Percentiles rank a stretch among this genome's conserved stretches.
phyloP scores from a whole-genome alignment of 371 early-diverging fungal genomes.

The Polyrhizophydium stewartii region DNA sequence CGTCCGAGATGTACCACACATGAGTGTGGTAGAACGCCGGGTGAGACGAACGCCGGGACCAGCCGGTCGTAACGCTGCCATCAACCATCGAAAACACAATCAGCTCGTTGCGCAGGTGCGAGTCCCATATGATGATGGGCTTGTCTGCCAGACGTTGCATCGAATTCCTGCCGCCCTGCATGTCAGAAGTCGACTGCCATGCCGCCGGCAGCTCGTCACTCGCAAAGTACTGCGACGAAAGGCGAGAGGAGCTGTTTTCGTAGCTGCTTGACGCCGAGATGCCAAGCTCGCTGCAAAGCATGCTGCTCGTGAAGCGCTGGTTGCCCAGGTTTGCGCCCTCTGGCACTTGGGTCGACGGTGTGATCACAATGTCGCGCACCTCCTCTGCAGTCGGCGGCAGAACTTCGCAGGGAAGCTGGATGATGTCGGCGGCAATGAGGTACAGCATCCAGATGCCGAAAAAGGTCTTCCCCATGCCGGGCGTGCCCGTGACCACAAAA shows the following conservation, averaged over 20 bases:
- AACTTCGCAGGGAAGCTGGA: not conserved
- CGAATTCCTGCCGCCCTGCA: too few species aligned
- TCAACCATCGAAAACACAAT: not conserved
- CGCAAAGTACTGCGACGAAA: too few species aligned
- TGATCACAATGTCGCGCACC: not conserved
- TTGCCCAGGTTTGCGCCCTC: too few species aligned
- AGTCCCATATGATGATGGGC: constrained; percentile 2
- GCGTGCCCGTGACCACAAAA: constrained; percentile 1
- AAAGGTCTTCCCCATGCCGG: constrained; percentile 5
- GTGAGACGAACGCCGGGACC: not conserved
- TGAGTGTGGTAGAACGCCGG: constrained; percentile 3
- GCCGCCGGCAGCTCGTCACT: too few species aligned
- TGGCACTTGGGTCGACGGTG: too few species aligned
- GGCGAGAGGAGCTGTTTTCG: too few species aligned
- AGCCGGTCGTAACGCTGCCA: not conserved
- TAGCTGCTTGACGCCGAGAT: too few species aligned
- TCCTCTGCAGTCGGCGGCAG: not conserved
- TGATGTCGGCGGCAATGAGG: not conserved
- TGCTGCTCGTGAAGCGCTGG: too few species aligned
- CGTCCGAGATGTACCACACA: constrained; percentile 6
- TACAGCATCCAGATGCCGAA: constrained; percentile 5
- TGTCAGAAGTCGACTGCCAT: too few species aligned
- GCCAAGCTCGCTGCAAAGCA: too few species aligned
- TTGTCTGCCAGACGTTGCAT: too few species aligned
- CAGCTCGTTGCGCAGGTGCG: constrained; percentile 4